Conservation (phyloP, 768 basidiomycete species). For the Dentipellis sp. region DNA sequence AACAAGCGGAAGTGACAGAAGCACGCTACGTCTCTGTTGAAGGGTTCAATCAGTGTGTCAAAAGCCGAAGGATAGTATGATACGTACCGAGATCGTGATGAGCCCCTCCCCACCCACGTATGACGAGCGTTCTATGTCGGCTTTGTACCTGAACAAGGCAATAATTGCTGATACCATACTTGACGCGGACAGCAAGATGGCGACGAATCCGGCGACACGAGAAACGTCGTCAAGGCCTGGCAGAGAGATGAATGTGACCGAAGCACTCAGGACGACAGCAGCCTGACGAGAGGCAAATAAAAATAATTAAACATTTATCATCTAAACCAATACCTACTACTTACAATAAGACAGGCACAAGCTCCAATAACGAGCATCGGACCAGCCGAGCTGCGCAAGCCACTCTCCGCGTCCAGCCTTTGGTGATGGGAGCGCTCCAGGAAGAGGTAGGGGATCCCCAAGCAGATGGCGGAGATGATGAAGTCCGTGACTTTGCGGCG, state of each 20-base stretch:
- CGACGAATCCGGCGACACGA: slow-evolving; percentile 56
- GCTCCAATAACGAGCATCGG: slow-evolving; percentile 59
- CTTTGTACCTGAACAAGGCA: slow-evolving; percentile 61
- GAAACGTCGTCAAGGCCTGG: slow-evolving; percentile 61
- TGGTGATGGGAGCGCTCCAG: slow-evolving; percentile 40
- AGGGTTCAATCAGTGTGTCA: slow-evolving; percentile 5
- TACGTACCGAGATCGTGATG: slow-evolving; percentile 39
- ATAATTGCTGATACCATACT: slow-evolving; percentile 63
- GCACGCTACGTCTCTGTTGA: slow-evolving; percentile 45
- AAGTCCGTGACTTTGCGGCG: slow-evolving; percentile 46
- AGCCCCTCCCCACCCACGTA: slow-evolving; percentile 44
- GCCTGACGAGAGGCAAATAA: slow-evolving; percentile 36
- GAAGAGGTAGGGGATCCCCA: slow-evolving; percentile 77
- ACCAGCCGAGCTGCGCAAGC: slow-evolving; percentile 31
- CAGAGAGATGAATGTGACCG: slow-evolving; percentile 73
- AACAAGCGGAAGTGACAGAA: slow-evolving; percentile 66
- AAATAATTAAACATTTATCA: neutral
- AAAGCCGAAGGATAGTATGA: neutral
- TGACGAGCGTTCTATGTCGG: slow-evolving; percentile 47
- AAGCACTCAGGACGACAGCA: slow-evolving; percentile 71
- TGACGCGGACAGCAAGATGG: slow-evolving; percentile 58
- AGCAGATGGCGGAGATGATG: slow-evolving; percentile 52
- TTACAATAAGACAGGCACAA: slow-evolving; percentile 29
- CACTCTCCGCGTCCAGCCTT: slow-evolving; percentile 53
- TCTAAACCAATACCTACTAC: slow-evolving; percentile 2